Conservation (phyloP, 345 rosid genomes). For the Moringa oleifera region DNA sequence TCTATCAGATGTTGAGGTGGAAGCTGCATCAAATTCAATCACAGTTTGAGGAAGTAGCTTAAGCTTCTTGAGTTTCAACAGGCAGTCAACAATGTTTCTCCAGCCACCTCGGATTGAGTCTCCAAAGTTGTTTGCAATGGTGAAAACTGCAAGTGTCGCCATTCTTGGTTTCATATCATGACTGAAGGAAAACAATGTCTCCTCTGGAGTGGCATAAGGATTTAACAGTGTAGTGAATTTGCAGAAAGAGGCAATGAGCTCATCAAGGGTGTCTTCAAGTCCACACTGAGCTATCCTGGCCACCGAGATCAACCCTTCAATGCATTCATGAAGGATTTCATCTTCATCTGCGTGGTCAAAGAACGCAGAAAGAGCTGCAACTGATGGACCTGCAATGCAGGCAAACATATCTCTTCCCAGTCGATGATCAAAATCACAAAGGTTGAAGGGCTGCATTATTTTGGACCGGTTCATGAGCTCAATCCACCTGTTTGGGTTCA, state of each 20-base stretch:
- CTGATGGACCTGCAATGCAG: constrained; percentile 71
- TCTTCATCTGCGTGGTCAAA: constrained; percentile 90
- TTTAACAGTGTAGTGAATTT: constrained; percentile 79
- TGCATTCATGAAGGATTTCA: constrained; percentile 81
- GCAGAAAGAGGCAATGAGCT: constrained; percentile 73
- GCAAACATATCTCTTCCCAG: constrained; percentile 93
- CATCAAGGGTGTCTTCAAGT: constrained; percentile 80
- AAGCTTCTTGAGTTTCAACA: constrained; percentile 78
- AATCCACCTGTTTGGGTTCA: constrained; percentile 79
- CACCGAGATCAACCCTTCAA: constrained; percentile 77
- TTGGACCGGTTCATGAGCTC: constrained; percentile 62
- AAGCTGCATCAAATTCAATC: constrained; percentile 43
- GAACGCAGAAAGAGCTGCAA: constrained; percentile 79
- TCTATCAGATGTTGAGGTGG: constrained; percentile 24
- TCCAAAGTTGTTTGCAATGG: constrained; percentile 76
- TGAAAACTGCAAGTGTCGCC: constrained; percentile 89
- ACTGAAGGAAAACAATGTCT: constrained; percentile 76
- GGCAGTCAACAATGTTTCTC: constrained; percentile 85
- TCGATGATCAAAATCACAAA: constrained; percentile 56
- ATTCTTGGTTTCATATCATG: constrained; percentile 80
- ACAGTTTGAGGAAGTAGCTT: constrained; percentile 81
- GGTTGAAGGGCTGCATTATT: constrained; percentile 34
- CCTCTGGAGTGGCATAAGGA: constrained; percentile 87
- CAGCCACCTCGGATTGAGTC: constrained; percentile 71
- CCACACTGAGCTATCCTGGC: constrained; percentile 81